Evolutionary conservation across 225 moss, liverwort and hornwort genomes (phyloP).

Genomic region (Polytrichum commune): DNA sequence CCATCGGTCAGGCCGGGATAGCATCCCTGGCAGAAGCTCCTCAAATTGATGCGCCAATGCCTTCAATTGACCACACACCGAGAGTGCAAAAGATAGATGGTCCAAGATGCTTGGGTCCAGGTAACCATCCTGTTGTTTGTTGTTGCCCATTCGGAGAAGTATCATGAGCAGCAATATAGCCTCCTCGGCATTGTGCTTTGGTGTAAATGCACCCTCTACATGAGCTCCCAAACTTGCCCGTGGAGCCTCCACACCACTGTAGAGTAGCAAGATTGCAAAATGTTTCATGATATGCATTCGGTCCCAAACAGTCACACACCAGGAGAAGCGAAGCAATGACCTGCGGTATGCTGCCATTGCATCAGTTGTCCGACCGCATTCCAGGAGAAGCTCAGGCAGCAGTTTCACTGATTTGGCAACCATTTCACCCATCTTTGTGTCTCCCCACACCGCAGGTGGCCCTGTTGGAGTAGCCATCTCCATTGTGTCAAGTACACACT

Average conservation of each 20-base stretch:
- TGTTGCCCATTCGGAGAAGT: constrained; percentile 52
- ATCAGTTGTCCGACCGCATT: constrained; percentile 41
- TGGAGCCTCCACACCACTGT: constrained; percentile 62
- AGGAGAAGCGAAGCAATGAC: constrained; percentile 55
- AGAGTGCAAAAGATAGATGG: constrained; percentile 82
- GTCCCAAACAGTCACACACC: constrained; percentile 44
- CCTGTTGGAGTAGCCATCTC: constrained; percentile 67
- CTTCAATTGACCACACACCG: constrained; percentile 45
- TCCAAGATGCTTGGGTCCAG: constrained; percentile 68
- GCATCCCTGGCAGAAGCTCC: constrained; percentile 70
- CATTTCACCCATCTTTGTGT: constrained; percentile 53
- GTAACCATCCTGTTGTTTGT: constrained; percentile 33
- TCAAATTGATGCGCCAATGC: constrained; percentile 79
- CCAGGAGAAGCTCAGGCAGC: constrained; percentile 54
- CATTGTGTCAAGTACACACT: constrained; percentile 60
- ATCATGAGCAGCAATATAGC: constrained; percentile 68
- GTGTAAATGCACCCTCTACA: constrained; percentile 70
- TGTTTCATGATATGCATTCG: constrained; percentile 55
- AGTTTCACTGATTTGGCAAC: constrained; percentile 64
- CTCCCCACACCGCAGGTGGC: constrained; percentile 64
- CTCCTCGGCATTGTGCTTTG: constrained; percentile 69
- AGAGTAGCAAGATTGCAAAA: constrained; percentile 64
- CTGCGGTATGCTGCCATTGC: constrained; percentile 71
- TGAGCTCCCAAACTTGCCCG: constrained; percentile 51
- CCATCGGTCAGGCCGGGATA: constrained; percentile 73